These are phyloP conservation scores for Ganoderma resinaceum DNA, from an alignment of 1,284 basidiomycete genomes.

Conservation along the genomic window DNA sequence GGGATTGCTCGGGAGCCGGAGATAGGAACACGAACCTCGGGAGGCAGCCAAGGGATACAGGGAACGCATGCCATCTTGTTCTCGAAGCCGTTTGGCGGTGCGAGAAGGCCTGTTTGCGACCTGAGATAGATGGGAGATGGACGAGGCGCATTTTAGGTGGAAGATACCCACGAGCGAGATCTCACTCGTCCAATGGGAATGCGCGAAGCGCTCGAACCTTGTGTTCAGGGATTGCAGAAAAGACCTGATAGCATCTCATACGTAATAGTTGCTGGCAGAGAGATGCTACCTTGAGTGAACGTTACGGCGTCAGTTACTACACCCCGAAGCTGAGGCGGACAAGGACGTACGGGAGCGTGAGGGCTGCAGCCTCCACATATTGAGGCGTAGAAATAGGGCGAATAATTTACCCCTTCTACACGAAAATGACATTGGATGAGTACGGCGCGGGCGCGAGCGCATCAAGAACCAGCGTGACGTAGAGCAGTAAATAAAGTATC, in stretches of 20 bases:
- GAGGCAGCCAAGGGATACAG: slow-evolving; percentile 16
- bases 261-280: slow-evolving; percentile 24
- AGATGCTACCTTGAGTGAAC: slow-evolving; percentile 4
- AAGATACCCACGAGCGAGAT: slow-evolving; percentile 22
- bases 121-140: slow-evolving; percentile 28
- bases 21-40: slow-evolving; percentile 19
- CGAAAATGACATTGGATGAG: not conserved
- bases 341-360: not conserved
- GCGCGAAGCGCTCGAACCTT: slow-evolving; percentile 20
- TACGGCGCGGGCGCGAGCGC: slow-evolving; percentile 5
- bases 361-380: not conserved
- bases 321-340: not conserved
- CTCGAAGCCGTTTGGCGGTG: slow-evolving; percentile 19
- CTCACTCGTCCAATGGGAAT: slow-evolving; percentile 18
- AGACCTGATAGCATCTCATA: slow-evolving; percentile 24
- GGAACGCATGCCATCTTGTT: slow-evolving; percentile 20
- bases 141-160: slow-evolving; percentile 17
- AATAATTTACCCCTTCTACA: not conserved
- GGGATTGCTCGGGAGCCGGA: slow-evolving; percentile 28
- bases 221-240: slow-evolving; percentile 22
- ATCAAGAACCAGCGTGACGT: slow-evolving; percentile 29
- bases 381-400: not conserved
- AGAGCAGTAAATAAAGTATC: not conserved
- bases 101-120: slow-evolving; percentile 20
- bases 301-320: slow-evolving; percentile 2